phyloP scores from a whole-genome alignment of 805 yeast species.

The Lipomyces sp. region DNA sequence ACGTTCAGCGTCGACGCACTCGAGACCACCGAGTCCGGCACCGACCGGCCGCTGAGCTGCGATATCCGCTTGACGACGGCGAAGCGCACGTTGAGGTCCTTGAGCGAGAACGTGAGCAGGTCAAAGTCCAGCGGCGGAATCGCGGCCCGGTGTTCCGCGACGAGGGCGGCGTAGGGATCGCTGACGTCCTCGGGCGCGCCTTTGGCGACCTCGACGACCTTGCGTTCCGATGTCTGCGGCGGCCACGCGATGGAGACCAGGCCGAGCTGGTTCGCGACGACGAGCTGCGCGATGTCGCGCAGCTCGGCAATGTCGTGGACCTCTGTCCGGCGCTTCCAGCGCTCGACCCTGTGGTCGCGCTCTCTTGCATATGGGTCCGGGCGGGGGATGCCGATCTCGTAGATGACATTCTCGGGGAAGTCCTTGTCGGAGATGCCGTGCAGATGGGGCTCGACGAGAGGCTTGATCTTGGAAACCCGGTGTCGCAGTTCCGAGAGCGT shows the following conservation, averaged over 20 bases:
- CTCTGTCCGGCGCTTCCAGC: conserved; percentile 13
- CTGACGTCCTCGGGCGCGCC: too few relatives aligned
- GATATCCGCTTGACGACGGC: conserved; percentile 16
- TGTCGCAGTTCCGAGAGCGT: conserved; percentile 14
- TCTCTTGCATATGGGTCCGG: background rate
- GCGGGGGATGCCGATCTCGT: conserved; percentile 17
- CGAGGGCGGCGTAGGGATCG: background rate
- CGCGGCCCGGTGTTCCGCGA: conserved; percentile 1
- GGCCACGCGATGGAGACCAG: conserved; percentile 14
- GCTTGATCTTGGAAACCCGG: conserved; percentile 11
- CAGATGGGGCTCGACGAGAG: background rate
- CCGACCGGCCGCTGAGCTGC: conserved; percentile 22
- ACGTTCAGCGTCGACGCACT: conserved; percentile 10
- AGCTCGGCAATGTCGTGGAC: conserved; percentile 7
- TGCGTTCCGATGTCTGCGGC: too few relatives aligned
- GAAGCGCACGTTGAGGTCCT: conserved; percentile 13
- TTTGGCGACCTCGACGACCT: background rate
- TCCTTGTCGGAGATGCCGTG: background rate
- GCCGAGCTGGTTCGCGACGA: conserved; percentile 18
- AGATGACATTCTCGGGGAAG: background rate
- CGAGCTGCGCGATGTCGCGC: conserved; percentile 9
- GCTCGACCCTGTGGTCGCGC: conserved; percentile 1
- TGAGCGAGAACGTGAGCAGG: conserved; percentile 2
- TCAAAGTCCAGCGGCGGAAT: conserved; percentile 5
- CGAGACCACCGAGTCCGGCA: conserved; percentile 19